phyloP scores from a whole-genome alignment of 2,329 filamentous ascomycete species.

The Pseudodiploospora longispora region DNA sequence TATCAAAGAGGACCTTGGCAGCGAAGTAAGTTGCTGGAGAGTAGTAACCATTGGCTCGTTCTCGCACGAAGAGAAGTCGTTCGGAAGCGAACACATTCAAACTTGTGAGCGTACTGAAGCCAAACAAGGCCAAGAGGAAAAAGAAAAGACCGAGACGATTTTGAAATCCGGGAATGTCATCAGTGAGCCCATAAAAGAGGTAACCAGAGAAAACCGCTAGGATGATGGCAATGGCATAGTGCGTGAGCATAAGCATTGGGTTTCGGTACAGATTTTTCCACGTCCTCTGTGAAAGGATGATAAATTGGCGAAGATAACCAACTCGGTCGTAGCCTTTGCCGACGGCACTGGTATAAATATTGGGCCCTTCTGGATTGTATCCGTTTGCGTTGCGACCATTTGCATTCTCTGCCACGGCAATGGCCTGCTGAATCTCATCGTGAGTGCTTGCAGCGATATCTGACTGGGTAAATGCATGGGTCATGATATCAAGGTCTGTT shows the following conservation, averaged over 20 bases:
- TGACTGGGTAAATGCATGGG: slow-evolving; percentile 67
- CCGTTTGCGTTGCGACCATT: slow-evolving; percentile 57
- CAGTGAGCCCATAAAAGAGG: slow-evolving; percentile 91
- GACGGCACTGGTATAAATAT: slow-evolving; percentile 48
- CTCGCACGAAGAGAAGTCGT: slow-evolving; percentile 81
- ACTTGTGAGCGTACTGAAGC: slow-evolving; percentile 91
- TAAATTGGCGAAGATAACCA: slow-evolving; percentile 72
- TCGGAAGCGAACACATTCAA: slow-evolving; percentile 90
- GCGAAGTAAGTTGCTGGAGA: slow-evolving; percentile 88
- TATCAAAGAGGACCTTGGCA: slow-evolving; percentile 96
- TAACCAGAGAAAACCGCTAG: slow-evolving; percentile 91
- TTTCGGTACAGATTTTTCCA: slow-evolving; percentile 98
- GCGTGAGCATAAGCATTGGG: slow-evolving; percentile 95
- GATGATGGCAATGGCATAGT: slow-evolving; percentile 94
- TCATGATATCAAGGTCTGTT: slow-evolving; percentile 76
- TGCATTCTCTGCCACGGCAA: slow-evolving; percentile 54
- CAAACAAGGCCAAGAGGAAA: slow-evolving; percentile 90
- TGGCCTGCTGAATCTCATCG: slow-evolving; percentile 69
- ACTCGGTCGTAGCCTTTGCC: slow-evolving; percentile 78
- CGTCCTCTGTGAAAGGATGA: slow-evolving; percentile 81
- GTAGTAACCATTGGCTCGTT: slow-evolving; percentile 96
- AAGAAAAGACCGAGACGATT: slow-evolving; percentile 96
- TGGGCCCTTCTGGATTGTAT: slow-evolving; percentile 36
- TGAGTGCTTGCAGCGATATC: slow-evolving; percentile 66
- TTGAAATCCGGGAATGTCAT: slow-evolving; percentile 95